These are phyloP conservation scores for Seminavis robusta DNA, from an alignment of 108 stramenopile species.

Conservation along the genomic window DNA sequence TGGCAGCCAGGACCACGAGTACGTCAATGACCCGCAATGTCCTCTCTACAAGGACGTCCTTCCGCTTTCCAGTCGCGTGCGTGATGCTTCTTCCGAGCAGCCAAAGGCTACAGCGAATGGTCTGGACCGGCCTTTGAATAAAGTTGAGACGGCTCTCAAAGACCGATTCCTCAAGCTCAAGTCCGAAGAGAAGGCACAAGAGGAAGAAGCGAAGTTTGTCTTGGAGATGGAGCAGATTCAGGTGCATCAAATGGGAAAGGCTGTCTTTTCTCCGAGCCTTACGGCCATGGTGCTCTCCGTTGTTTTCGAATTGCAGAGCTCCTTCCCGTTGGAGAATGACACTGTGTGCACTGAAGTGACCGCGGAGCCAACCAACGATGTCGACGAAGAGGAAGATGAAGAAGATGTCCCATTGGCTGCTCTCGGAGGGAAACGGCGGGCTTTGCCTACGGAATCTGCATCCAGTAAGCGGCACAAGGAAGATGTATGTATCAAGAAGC, in stretches of 20 bases:
- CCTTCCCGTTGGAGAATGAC: background rate
- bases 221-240: constrained; percentile 75
- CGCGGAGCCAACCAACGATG: constrained; percentile 16
- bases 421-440: constrained; percentile 26
- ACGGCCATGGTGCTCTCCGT: constrained; percentile 67
- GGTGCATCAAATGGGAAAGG: constrained; percentile 39
- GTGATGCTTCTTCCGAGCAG: background rate
- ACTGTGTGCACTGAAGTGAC: background rate
- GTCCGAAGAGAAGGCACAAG: constrained; percentile 30
- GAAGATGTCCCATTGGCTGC: constrained; percentile 45
- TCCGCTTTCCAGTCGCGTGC: background rate
- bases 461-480: constrained; percentile 4
- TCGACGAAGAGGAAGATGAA: constrained; percentile 50
- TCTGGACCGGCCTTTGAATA: too few relatives aligned
- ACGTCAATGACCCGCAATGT: constrained; percentile 63
- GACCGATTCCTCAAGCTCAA: constrained; percentile 52
- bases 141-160: constrained; percentile 62
- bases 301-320: constrained; percentile 36
- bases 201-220: constrained; percentile 66
- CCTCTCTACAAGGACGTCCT: constrained; percentile 55
- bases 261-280: constrained; percentile 66
- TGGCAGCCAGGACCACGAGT: constrained; percentile 53
- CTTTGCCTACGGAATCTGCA: background rate
- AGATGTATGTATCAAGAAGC: constrained; percentile 20
- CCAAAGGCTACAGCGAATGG: constrained; percentile 13